Evolutionary conservation across 306 rosid genomes (phyloP).

Genomic region (Glycine latifolia): DNA sequence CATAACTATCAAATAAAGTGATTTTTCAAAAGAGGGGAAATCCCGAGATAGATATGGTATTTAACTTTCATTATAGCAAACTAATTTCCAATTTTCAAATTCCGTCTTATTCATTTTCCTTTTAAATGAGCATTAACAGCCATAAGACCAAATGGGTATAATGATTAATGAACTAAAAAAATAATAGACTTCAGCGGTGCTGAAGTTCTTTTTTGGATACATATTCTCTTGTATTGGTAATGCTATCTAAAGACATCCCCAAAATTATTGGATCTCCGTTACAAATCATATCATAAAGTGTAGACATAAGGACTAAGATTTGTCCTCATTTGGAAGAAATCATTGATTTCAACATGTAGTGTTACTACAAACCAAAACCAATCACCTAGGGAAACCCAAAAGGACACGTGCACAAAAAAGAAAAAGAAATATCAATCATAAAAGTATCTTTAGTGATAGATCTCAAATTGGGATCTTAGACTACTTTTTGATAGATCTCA

Average conservation of each 20-base stretch:
- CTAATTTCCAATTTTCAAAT: not conserved
- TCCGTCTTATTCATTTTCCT: not conserved
- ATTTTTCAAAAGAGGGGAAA: not conserved
- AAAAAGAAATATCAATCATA: slow-evolving; percentile 33
- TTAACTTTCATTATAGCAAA: not conserved
- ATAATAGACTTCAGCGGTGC: slow-evolving; percentile 2
- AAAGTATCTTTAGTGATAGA: too few species aligned
- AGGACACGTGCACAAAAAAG: slow-evolving; percentile 16
- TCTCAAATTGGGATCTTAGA: too few species aligned
- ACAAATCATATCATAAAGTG: not conserved
- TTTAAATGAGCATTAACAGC: not conserved
- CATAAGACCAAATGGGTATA: not conserved
- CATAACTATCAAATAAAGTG: not conserved
- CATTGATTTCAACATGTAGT: not conserved
- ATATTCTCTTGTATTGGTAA: not conserved
- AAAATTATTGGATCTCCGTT: slow-evolving; percentile 4
- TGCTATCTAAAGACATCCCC: slow-evolving; percentile 8
- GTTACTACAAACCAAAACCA: not conserved
- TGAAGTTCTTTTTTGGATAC: not conserved
- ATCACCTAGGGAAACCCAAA: slow-evolving; percentile 7
- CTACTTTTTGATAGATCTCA: too few species aligned
- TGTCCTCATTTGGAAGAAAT: not conserved
- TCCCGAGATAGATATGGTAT: not conserved
- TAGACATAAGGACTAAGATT: not conserved
- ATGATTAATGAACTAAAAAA: slow-evolving; percentile 8